Conservation (phyloP, 2,329 filamentous ascomycete genomes). For the Coleophoma crateriformis region DNA sequence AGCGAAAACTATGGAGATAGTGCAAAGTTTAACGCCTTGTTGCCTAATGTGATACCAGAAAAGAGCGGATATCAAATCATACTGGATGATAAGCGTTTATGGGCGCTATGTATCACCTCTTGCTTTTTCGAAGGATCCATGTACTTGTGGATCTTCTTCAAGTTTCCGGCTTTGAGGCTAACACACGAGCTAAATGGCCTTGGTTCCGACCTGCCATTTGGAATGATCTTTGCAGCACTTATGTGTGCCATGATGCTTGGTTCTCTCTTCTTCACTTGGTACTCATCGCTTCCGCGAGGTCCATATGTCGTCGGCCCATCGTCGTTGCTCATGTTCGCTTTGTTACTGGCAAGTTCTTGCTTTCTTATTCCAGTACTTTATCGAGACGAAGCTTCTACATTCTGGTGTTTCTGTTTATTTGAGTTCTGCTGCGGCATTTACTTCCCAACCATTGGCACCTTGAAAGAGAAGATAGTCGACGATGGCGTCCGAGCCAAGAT, state of each 20-base stretch:
- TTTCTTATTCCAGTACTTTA: conserved; percentile 36
- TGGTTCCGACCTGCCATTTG: conserved; percentile 38
- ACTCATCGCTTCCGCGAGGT: conserved; percentile 6
- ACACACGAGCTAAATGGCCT: conserved; percentile 26
- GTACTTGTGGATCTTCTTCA: conserved; percentile 58
- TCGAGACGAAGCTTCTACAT: conserved; percentile 36
- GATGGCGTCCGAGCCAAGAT: conserved; percentile 45
- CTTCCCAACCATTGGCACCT: conserved; percentile 47
- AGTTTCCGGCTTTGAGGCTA: conserved; percentile 45
- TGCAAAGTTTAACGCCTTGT: conserved; percentile 1
- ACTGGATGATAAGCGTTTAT: conserved; percentile 31
- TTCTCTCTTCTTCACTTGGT: conserved; percentile 42
- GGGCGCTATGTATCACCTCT: conserved; percentile 43
- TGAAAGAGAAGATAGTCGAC: conserved; percentile 46
- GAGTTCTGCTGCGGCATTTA: conserved; percentile 52
- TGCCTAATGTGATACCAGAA: conserved; percentile 2
- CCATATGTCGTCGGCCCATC: conserved; percentile 4
- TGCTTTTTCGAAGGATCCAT: conserved; percentile 54
- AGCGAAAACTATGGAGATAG: conserved; percentile 41
- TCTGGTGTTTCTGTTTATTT: conserved; percentile 52
- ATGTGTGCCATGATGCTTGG: conserved; percentile 55
- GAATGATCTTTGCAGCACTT: conserved; percentile 48
- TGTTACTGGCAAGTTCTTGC: conserved; percentile 29
- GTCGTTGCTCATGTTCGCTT: conserved; percentile 28
- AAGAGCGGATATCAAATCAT: conserved; percentile 9